Base-by-base conservation (phyloP, 768 basidiomycete genomes). In the Solioccasus polychromus region DNA sequence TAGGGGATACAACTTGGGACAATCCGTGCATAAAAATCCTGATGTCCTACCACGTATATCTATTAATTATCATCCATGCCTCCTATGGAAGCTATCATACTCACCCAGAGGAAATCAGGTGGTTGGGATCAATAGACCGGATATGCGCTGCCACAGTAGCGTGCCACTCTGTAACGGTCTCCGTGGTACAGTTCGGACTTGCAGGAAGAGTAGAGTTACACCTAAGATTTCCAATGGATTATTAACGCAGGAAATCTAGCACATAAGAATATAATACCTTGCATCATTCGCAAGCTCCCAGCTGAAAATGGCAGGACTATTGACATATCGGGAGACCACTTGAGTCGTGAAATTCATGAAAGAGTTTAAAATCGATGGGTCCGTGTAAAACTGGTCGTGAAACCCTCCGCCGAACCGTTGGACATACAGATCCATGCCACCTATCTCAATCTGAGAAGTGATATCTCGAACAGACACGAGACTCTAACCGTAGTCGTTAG, bases 201-300 rank as follows among this genome's bases (percentile, higher is more conserved):
- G 73, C 65, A 9, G 68, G 54, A 2, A 84, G 23, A 6, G 76
- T 74, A 11, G 83, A 84, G 45, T 75, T 77, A 52, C 82, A 85
- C 58, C 82, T 82, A 44, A 26, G 4, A 34, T 39, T 37, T 44
- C 18, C 12, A 15, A 31, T 22, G 24, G 31, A 19, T 54, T 29
- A 54, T 42, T 20, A 31, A 35, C 7, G 20, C 35, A 25, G 4
- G 9, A 32, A 5, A 15, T n/a, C 4, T 14, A 8, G 26, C 9
- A 26, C 3, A 11, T 7, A 34, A n/a, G 10, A 32, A 20, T 5
- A 26, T 42, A 50, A 41, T 43, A 82, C 78, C 80, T 76, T 8
- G 82, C 71, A 53, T 85, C 83, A 57, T 85, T 85, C 17, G 80
- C 83, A 51, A 83, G 52, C 57, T 85, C 83, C 78, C 79, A 81